Evolutionary conservation across 2,329 filamentous ascomycete species (phyloP).

Genomic region (Cryphonectria naterciae): DNA sequence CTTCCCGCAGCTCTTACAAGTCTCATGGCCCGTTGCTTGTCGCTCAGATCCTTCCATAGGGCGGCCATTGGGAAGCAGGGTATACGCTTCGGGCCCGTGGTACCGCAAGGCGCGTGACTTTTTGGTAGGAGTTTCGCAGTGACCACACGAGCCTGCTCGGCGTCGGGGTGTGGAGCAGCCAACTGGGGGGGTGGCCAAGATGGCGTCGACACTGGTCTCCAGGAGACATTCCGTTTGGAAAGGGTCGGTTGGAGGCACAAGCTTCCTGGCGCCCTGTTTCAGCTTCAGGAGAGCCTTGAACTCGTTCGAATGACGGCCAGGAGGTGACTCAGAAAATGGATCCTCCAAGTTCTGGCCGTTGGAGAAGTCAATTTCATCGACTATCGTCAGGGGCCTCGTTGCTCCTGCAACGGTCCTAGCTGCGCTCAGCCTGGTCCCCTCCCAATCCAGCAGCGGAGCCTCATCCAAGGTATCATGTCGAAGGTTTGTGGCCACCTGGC

Average conservation of each 20-base stretch:
- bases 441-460: constrained; percentile 40
- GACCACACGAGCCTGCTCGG: background rate
- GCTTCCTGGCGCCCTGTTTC: constrained; percentile 1
- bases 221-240: constrained; percentile 42
- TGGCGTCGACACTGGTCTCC: constrained; percentile 30
- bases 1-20: constrained; percentile 5
- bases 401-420: constrained; percentile 25
- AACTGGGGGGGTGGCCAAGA: constrained; percentile 31
- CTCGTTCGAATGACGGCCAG: constrained; percentile 22
- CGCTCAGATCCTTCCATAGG: background rate
- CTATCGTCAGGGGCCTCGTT: constrained; percentile 35
- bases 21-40: background rate
- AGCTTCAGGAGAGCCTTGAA: constrained; percentile 31
- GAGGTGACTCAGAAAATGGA: constrained; percentile 30
- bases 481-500: background rate
- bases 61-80: background rate
- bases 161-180: constrained; percentile 32
- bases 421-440: constrained; percentile 41
- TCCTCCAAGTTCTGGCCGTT: constrained; percentile 28
- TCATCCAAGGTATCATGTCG: constrained; percentile 34
- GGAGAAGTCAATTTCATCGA: constrained; percentile 34
- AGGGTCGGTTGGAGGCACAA: constrained; percentile 27
- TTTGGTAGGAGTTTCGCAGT: background rate
- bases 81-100: background rate
- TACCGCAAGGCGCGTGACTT: background rate